These are phyloP conservation scores for Solanum microdontum DNA, from an alignment of 257 asterid species.

Conservation along the genomic window DNA sequence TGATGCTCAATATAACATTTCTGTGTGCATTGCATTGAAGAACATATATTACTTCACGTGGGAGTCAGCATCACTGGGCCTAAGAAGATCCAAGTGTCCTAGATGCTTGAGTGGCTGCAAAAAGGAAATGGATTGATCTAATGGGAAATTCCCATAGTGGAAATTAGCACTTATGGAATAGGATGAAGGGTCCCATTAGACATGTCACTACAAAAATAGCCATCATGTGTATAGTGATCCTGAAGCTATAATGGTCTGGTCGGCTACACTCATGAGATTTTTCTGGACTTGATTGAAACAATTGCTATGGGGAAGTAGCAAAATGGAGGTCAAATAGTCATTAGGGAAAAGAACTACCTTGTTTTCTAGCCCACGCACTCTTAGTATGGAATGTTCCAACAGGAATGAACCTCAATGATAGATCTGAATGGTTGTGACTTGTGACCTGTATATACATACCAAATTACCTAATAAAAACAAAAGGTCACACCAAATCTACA, in stretches of 20 bases:
- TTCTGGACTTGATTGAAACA: not conserved
- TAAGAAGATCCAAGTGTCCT: not conserved
- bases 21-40: not conserved
- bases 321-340: not conserved
- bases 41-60: constrained; percentile 9
- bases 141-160: constrained; percentile 15
- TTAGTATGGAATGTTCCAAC: constrained; percentile 7
- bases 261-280: constrained; percentile 11
- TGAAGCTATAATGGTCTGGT: constrained; percentile 14
- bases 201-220: not conserved
- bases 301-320: not conserved
- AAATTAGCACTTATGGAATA: not conserved
- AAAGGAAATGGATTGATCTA: constrained; percentile 14
- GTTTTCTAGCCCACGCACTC: not conserved
- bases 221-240: not conserved
- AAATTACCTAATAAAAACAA: not conserved
- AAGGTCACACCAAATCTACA: not conserved
- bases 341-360: not conserved
- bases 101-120: not conserved
- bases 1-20: not conserved
- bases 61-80: constrained; percentile 19
- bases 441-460: not conserved
- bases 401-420: not conserved
- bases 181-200: constrained; percentile 18
- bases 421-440: not conserved